These are phyloP conservation scores for Alternaria arbusti DNA, from an alignment of 2,329 filamentous ascomycete genomes.

Conservation along the genomic window DNA sequence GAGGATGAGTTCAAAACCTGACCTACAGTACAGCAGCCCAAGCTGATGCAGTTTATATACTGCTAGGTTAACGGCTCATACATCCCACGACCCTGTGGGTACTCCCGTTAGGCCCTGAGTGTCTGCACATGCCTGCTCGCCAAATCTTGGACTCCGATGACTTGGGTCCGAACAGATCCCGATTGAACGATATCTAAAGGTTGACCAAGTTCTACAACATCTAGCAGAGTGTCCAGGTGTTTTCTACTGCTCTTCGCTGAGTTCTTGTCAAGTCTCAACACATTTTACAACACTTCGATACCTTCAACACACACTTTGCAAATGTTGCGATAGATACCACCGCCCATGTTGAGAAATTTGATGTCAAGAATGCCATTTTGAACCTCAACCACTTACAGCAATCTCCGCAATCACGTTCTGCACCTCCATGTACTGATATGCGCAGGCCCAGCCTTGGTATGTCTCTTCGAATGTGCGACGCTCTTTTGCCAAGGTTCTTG, in stretches of 20 bases:
- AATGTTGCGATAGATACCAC: background rate
- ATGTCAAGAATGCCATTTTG: background rate
- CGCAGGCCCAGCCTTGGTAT: background rate
- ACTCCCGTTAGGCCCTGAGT: background rate
- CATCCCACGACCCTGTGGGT: background rate
- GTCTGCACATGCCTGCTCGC: background rate
- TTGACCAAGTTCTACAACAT: too few relatives aligned
- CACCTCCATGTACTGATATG: background rate
- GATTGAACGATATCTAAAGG: background rate
- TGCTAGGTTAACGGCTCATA: accelerated
- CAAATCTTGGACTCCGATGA: background rate
- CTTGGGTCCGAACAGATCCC: background rate
- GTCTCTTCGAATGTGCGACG: background rate
- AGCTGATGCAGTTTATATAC: background rate
- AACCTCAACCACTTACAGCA: background rate
- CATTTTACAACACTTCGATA: background rate
- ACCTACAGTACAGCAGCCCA: background rate
- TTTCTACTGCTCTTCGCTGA: background rate
- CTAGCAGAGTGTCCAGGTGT: background rate
- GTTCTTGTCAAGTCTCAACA: background rate
- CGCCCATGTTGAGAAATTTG: background rate
- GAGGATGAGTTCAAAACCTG: background rate
- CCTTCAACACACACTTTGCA: background rate
- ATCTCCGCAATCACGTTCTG: background rate
- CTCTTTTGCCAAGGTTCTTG: background rate